phyloP scores from a whole-genome alignment of 495 filamentous ascomycete species.

The Tuber calosporum region DNA sequence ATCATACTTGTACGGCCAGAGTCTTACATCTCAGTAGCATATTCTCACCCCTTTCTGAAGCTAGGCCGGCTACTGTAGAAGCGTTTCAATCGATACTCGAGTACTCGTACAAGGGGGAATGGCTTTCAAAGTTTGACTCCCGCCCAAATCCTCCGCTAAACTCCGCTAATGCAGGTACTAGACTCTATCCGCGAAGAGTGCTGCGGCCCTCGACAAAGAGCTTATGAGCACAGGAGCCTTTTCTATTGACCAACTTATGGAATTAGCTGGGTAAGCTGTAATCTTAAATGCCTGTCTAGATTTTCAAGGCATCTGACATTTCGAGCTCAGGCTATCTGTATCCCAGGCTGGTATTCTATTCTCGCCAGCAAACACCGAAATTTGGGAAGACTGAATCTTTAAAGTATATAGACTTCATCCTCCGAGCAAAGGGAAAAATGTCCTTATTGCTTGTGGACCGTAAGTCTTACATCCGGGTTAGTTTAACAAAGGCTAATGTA shows the following conservation, averaged over 20 bases:
- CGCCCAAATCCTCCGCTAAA: background rate
- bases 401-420: slow-evolving; percentile 81
- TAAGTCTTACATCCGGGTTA: slow-evolving; percentile 43
- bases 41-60: background rate
- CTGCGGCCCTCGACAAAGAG: slow-evolving; percentile 81
- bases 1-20: background rate
- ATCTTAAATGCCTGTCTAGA: background rate
- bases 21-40: background rate
- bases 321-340: slow-evolving; percentile 57
- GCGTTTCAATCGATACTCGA: background rate
- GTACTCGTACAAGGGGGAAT: too few relatives aligned
- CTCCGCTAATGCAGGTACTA: slow-evolving; percentile 38
- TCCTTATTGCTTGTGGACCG: slow-evolving; percentile 90
- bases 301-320: background rate
- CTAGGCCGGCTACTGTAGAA: background rate
- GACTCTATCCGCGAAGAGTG: slow-evolving; percentile 82
- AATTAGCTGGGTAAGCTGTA: slow-evolving; percentile 61
- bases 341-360: slow-evolving; percentile 72
- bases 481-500: slow-evolving; percentile 17
- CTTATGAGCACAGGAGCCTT: slow-evolving; percentile 90
- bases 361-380: background rate
- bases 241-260: slow-evolving; percentile 95
- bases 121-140: background rate
- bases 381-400: background rate
- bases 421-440: slow-evolving; percentile 57